phyloP scores from a whole-genome alignment of 2,329 filamentous ascomycete genomes.

The Colletotrichum sidae region DNA sequence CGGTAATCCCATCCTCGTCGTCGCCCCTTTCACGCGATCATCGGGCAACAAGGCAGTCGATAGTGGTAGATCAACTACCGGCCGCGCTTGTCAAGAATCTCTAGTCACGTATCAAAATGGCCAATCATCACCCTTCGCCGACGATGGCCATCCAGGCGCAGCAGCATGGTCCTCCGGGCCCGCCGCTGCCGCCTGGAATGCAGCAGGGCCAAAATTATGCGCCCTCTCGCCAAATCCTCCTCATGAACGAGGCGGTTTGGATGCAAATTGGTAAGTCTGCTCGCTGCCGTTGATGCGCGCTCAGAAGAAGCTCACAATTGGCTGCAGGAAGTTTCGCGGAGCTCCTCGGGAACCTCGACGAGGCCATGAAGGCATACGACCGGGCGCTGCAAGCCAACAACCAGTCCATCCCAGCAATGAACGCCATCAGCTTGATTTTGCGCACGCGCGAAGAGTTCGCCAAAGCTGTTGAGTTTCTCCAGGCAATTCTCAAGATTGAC shows the following conservation, averaged over 20 bases:
- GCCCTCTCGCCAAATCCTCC: conserved; percentile 79
- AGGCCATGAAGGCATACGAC: conserved; percentile 91
- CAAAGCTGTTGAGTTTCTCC: conserved; percentile 92
- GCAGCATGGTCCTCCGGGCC: conserved; percentile 74
- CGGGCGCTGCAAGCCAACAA: conserved; percentile 88
- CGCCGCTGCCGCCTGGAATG: conserved; percentile 66
- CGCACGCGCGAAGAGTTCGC: conserved; percentile 93
- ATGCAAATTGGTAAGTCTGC: conserved; percentile 82
- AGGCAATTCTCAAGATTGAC: conserved; percentile 91
- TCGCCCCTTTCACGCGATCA: conserved; percentile 35
- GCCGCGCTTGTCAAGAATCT: conserved; percentile 23
- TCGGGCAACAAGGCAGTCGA: conserved; percentile 33
- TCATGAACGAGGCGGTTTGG: conserved; percentile 90
- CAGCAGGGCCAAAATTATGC: conserved; percentile 67
- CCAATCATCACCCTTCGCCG: conserved; percentile 84
- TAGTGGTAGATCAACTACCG: conserved; percentile 37
- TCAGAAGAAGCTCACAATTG: conserved; percentile 43
- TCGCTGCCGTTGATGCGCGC: conserved; percentile 12
- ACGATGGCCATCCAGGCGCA: conserved; percentile 78
- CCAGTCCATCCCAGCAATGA: conserved; percentile 92
- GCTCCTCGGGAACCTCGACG: conserved; percentile 87
- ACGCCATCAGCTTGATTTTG: conserved; percentile 90
- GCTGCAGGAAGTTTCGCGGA: conserved; percentile 83
- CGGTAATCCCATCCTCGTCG: conserved; percentile 14
- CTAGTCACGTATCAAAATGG: conserved; percentile 61